Conservation (phyloP, 1,139 yeast species). For the Lodderomyces elongisporus region DNA sequence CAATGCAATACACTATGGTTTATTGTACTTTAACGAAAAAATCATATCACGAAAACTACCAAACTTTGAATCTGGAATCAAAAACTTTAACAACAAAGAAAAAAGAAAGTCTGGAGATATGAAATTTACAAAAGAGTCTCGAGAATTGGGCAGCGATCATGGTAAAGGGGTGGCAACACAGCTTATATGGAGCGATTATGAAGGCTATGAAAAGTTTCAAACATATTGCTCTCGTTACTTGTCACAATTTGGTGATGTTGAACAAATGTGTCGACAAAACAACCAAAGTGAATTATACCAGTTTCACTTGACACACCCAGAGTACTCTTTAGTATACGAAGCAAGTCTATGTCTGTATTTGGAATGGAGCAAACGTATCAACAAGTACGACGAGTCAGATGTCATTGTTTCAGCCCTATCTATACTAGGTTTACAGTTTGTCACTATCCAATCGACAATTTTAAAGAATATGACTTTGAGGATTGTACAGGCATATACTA, state of each 20-base stretch:
- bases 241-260: background rate
- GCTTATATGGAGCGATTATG: background rate
- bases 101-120: background rate
- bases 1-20: constrained; percentile 8
- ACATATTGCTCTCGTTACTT: background rate
- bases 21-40: constrained; percentile 7
- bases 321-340: background rate
- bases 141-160: no score
- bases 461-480: constrained; percentile 5
- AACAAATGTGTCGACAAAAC: no score
- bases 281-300: background rate
- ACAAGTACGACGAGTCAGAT: background rate
- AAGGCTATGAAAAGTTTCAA: background rate
- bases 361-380: background rate
- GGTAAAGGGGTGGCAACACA: background rate
- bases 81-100: constrained; percentile 5
- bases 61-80: background rate
- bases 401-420: background rate
- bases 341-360: background rate
- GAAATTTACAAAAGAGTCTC: no score
- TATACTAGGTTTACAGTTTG: constrained; percentile 6
- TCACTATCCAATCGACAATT: constrained; percentile 5
- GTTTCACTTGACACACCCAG: background rate
- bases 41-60: constrained; percentile 6
- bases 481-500: constrained; percentile 3